phyloP scores from a whole-genome alignment of 768 basidiomycete genomes.

The Serendipita indica region DNA sequence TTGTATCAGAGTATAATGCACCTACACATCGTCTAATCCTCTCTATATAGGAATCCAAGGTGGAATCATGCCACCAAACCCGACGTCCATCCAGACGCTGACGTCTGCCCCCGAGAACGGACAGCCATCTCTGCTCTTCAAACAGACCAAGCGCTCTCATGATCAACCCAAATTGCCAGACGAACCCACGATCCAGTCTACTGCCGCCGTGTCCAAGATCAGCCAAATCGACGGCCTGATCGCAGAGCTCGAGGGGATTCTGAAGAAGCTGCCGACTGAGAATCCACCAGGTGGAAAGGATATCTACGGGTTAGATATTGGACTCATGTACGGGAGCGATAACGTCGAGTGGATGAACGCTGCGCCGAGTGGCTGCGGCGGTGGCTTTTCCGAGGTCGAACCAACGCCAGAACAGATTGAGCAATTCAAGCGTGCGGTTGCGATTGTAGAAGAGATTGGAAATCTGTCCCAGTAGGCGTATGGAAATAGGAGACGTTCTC shows the following conservation, averaged over 20 bases:
- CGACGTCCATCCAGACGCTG: conserved; percentile 39
- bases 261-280: conserved; percentile 44
- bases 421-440: conserved; percentile 56
- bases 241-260: conserved; percentile 42
- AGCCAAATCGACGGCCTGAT: conserved; percentile 29
- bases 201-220: conserved; percentile 20
- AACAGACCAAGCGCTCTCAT: conserved; percentile 32
- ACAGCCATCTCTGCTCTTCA: conserved; percentile 30
- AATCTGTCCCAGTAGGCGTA: no score
- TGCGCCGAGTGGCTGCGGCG: conserved; percentile 44
- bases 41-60: conserved; percentile 49
- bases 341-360: conserved; percentile 49
- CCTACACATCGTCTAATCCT: background rate
- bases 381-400: conserved; percentile 33
- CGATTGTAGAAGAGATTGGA: conserved; percentile 41
- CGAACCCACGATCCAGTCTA: conserved; percentile 28
- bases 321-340: conserved; percentile 24
- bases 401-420: conserved; percentile 45
- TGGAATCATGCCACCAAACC: conserved; percentile 58
- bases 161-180: conserved; percentile 33
- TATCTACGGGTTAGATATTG: conserved; percentile 41
- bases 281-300: conserved; percentile 47
- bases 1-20: background rate
- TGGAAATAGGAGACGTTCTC: no score
- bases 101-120: conserved; percentile 24